Base-by-base conservation (phyloP, 129 eudicot species). In the Flaveria linearis region DNA sequence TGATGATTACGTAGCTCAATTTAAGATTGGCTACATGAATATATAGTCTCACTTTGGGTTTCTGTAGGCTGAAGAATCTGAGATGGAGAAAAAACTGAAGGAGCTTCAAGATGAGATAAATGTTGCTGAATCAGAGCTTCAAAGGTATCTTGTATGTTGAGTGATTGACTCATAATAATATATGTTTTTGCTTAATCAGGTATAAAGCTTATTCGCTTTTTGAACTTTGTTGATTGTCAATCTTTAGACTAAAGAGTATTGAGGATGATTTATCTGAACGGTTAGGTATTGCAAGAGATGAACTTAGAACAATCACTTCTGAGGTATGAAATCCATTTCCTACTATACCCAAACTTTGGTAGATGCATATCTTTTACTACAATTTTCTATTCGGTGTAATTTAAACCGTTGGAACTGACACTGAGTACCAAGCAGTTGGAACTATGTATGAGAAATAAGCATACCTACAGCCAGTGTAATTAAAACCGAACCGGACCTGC, bases 1-100 rank as follows among this genome's bases (percentile, higher is more conserved):
- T 17, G 26, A 7, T 55, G 25, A 55, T 55, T 55, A 55, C 4
- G 3, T 70, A 2, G 66, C 23, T 23, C n/a, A 3, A 16, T 60
- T 17, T 60, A 12, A 60, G 66, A 60, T 11, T 60, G 36, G 9
- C 39, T 23, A 60, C 66, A 22, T 12, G 45, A 65, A 14, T 23
- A n/a, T 47, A 18, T 58, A 17, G 14, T 78, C 58, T 53, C 25
- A 45, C 50, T 61, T 73, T 22, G 72, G 52, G 52, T 56, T 71
- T 75, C 41, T 77, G 68, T 81, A 93, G 98, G 97, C 92, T 25
- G 98, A 93, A 90, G 95, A 88, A 66, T 77, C 47, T 76, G 97
- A 90, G 85, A 82, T 93, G 88, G 88, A 83, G 82, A 88, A 76
- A 72, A 90, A 75, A 45, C 50, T 94, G 50, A 87, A 76, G 88